Evolutionary conservation across 805 yeast species (phyloP).

Genomic region (Lachancea sp.): DNA sequence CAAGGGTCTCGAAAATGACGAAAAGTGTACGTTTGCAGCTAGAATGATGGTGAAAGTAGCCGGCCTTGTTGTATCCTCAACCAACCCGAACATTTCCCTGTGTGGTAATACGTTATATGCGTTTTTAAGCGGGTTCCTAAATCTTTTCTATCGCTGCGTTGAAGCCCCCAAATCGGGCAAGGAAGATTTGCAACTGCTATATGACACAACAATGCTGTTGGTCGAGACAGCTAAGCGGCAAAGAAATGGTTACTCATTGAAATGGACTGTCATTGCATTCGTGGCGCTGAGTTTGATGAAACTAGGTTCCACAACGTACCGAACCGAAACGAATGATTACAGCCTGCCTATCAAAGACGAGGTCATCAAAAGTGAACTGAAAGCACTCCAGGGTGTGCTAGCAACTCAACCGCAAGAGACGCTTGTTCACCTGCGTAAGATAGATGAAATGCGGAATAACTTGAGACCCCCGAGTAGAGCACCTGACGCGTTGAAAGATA

Average conservation of each 20-base stretch:
- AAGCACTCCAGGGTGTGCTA: background rate
- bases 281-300: constrained; percentile 1
- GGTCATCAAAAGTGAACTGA: background rate
- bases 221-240: background rate
- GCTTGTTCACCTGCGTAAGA: background rate
- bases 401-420: background rate
- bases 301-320: background rate
- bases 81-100: background rate
- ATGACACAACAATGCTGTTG: background rate
- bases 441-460: constrained; percentile 2
- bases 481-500: too few relatives aligned
- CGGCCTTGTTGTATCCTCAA: background rate
- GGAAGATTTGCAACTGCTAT: constrained; percentile 6
- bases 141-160: constrained; percentile 4
- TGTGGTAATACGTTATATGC: constrained; percentile 1
- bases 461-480: background rate
- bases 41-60: constrained; percentile 3
- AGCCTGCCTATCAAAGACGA: background rate
- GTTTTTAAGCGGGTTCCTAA: constrained; percentile 6
- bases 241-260: constrained; percentile 1
- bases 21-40: constrained; percentile 6
- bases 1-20: background rate
- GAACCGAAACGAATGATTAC: background rate
- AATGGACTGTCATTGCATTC: constrained; percentile 4
- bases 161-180: constrained; percentile 1